Evolutionary conservation across 148 eudicot genomes (phyloP).

Genomic region (Fallopia convolvulus): DNA sequence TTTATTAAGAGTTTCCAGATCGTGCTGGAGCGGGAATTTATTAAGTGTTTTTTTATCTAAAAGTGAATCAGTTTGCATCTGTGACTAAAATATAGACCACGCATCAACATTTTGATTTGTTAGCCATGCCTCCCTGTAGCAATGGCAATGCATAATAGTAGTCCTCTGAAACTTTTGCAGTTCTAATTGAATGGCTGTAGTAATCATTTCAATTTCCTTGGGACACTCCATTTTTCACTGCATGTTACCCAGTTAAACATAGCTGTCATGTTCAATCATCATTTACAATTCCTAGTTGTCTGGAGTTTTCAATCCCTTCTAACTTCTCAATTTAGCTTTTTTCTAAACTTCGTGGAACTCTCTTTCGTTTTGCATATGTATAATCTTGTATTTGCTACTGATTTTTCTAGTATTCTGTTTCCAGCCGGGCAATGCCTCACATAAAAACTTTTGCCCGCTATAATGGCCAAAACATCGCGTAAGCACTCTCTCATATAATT

Average conservation of each 20-base stretch:
- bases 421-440: constrained; percentile 98
- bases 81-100: not conserved
- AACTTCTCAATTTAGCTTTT: not conserved
- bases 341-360: not conserved
- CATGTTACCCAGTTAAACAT: not conserved
- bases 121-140: not conserved
- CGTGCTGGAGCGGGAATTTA: no score
- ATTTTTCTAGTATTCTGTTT: constrained; percentile 11
- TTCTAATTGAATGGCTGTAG: not conserved
- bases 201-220: not conserved
- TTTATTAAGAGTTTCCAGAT: no score
- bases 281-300: not conserved
- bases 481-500: constrained; percentile 23
- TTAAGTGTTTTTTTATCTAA: no score
- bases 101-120: no score
- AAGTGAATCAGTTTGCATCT: not conserved
- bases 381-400: constrained; percentile 8
- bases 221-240: not conserved
- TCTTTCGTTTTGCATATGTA: not conserved
- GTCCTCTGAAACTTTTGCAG: not conserved
- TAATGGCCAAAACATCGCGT: constrained; percentile 88
- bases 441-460: constrained; percentile 87
- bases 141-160: not conserved
- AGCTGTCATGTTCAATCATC: not conserved
- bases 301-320: not conserved